phyloP scores from a whole-genome alignment of 2,329 filamentous ascomycete genomes.

The Fusarium pininemorale region DNA sequence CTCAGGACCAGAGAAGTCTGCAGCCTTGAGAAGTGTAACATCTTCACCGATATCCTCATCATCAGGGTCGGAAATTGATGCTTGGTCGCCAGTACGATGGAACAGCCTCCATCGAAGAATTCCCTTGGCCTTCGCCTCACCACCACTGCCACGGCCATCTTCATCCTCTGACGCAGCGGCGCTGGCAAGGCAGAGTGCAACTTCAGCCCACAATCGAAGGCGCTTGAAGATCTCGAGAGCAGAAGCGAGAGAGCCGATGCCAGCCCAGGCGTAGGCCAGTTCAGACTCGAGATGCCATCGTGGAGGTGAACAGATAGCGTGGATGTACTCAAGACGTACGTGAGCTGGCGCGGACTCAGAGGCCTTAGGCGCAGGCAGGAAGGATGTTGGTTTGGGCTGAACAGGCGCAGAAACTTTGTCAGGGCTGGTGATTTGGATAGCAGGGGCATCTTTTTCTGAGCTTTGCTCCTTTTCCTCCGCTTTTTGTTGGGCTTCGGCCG shows the following conservation, averaged over 20 bases:
- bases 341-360: constrained; percentile 81
- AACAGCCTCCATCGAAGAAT: constrained; percentile 84
- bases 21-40: constrained; percentile 63
- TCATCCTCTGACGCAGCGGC: constrained; percentile 66
- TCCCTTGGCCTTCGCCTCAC: constrained; percentile 81
- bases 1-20: constrained; percentile 69
- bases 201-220: constrained; percentile 92
- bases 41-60: constrained; percentile 63
- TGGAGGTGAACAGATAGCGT: constrained; percentile 83
- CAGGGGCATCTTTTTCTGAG: constrained; percentile 51
- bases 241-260: constrained; percentile 85
- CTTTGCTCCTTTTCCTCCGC: constrained; percentile 36
- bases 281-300: constrained; percentile 96
- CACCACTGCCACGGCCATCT: constrained; percentile 62
- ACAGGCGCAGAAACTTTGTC: constrained; percentile 43
- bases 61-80: constrained; percentile 52
- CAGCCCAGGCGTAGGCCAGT: constrained; percentile 90
- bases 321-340: constrained; percentile 83
- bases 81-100: constrained; percentile 61
- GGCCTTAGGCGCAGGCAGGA: constrained; percentile 79
- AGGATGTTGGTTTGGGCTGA: constrained; percentile 70
- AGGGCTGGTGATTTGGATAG: constrained; percentile 56
- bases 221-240: constrained; percentile 97
- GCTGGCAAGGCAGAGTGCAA: constrained; percentile 84
- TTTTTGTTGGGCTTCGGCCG: constrained; percentile 46